A percentile compares a stretch with the other conserved stretches of the same genome.
These are phyloP conservation scores for Claviceps cyperi DNA, from an alignment of 2,329 filamentous ascomycete species.

Conservation along the genomic window DNA sequence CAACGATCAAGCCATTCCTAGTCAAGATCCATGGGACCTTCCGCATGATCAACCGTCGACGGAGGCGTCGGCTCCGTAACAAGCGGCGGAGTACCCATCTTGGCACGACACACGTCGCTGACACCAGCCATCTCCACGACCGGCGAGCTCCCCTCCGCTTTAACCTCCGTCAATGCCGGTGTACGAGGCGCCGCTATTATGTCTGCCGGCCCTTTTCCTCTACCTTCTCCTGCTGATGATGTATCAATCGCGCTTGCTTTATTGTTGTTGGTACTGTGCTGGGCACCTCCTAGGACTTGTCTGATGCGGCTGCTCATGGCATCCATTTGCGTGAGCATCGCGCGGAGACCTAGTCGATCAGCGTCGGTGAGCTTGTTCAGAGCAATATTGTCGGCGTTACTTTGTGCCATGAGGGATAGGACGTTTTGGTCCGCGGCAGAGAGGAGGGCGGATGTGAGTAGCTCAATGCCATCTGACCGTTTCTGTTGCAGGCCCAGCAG, in stretches of 20 bases:
- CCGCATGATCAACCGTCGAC: conserved; percentile 24
- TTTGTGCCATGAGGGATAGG: conserved; percentile 35
- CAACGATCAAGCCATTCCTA: conserved; percentile 8
- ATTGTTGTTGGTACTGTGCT: conserved; percentile 2
- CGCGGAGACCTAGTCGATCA: conserved; percentile 31
- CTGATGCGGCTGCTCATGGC: conserved; percentile 28
- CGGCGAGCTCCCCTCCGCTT: conserved; percentile 13
- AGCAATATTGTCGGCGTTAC: conserved; percentile 28
- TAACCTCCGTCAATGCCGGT: conserved; percentile 8
- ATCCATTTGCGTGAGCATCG: conserved; percentile 33
- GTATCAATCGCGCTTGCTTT: neutral
- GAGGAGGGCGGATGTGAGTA: conserved; percentile 45
- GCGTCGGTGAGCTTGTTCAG: conserved; percentile 23
- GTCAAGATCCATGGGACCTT: conserved; percentile 26
- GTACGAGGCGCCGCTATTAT: conserved; percentile 2
- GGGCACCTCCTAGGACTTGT: conserved; percentile 20
- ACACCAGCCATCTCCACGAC: conserved; percentile 12
- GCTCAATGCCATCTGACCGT: conserved; percentile 32
- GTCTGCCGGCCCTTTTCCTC: neutral
- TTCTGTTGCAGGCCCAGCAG: conserved; percentile 42
- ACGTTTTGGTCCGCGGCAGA: conserved; percentile 28
- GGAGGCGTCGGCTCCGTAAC: conserved; percentile 26
- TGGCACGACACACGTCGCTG: conserved; percentile 12
- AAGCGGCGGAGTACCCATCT: conserved; percentile 15
- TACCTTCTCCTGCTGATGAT: neutral